phyloP scores from a whole-genome alignment of 345 rosid species.

The Citropsis articulata region DNA sequence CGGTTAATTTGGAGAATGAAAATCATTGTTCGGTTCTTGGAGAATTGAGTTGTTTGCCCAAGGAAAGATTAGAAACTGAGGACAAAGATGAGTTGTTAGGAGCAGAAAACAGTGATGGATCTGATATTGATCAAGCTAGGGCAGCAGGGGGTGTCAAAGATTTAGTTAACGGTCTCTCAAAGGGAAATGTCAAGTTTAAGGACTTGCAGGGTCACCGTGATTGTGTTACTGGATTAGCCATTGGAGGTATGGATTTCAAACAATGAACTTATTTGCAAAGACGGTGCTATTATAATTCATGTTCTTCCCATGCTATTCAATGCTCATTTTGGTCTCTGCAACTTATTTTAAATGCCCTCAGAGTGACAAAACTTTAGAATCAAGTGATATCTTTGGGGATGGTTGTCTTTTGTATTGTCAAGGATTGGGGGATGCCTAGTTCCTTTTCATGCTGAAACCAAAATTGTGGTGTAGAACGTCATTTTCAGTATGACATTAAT shows the following conservation, averaged over 20 bases:
- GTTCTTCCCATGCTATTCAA: background rate
- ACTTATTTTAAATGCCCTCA: background rate
- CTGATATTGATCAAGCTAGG: slow-evolving; percentile 23
- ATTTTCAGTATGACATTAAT: background rate
- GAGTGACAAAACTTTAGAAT: slow-evolving; percentile 2
- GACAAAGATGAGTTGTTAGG: slow-evolving; percentile 23
- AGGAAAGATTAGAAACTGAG: slow-evolving; percentile 20
- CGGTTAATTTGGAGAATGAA: slow-evolving; percentile 24
- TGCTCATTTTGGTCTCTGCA: background rate
- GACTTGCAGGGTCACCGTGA: slow-evolving; percentile 71
- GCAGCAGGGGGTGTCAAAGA: slow-evolving; percentile 31
- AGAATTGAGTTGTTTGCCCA: slow-evolving; percentile 38
- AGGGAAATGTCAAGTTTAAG: slow-evolving; percentile 51
- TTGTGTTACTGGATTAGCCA: slow-evolving; percentile 69
- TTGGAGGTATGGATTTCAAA: slow-evolving; percentile 63
- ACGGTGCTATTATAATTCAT: background rate
- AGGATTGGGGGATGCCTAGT: background rate
- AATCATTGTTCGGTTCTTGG: slow-evolving; percentile 51
- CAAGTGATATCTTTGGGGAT: background rate
- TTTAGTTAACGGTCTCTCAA: slow-evolving; percentile 42
- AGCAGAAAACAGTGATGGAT: slow-evolving; percentile 21
- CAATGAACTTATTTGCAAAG: slow-evolving; percentile 1
- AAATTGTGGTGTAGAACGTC: background rate
- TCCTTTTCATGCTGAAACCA: background rate
- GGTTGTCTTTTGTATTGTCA: background rate